Evolutionary conservation across 257 asterid species (phyloP).

Genomic region (Lithospermum erythrorhizon): DNA sequence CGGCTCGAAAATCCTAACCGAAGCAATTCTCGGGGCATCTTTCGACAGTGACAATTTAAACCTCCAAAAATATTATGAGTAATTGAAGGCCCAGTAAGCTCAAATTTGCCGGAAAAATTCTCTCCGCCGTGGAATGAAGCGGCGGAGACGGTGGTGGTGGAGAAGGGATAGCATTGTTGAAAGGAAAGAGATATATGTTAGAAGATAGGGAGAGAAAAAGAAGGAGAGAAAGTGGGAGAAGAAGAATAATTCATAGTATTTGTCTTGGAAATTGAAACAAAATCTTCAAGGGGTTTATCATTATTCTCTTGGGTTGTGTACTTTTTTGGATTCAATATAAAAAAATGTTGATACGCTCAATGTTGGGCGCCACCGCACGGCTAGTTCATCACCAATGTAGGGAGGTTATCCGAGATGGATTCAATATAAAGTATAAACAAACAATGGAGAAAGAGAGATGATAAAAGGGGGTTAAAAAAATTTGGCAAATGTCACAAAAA

Average conservation of each 20-base stretch:
- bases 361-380: no score
- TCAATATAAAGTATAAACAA: no score
- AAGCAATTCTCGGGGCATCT: constrained; percentile 62
- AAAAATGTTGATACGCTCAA: no score
- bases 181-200: not conserved
- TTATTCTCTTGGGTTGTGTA: constrained; percentile 4
- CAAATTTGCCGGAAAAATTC: constrained; percentile 55
- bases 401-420: no score
- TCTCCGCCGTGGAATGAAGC: no score
- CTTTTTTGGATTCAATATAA: no score
- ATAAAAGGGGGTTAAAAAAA: no score
- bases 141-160: no score
- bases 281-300: constrained; percentile 37
- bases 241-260: constrained; percentile 43
- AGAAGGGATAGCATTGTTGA: no score
- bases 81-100: constrained; percentile 90
- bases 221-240: constrained; percentile 35
- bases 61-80: constrained; percentile 47
- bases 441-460: no score
- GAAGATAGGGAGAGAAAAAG: constrained; percentile 25
- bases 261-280: constrained; percentile 28
- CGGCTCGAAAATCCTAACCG: constrained; percentile 56
- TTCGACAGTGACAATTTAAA: constrained; percentile 52
- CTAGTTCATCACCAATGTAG: no score
- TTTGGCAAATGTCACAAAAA: no score